Conservation (phyloP, 2,329 filamentous ascomycete genomes). For the Trichoderma sp. region DNA sequence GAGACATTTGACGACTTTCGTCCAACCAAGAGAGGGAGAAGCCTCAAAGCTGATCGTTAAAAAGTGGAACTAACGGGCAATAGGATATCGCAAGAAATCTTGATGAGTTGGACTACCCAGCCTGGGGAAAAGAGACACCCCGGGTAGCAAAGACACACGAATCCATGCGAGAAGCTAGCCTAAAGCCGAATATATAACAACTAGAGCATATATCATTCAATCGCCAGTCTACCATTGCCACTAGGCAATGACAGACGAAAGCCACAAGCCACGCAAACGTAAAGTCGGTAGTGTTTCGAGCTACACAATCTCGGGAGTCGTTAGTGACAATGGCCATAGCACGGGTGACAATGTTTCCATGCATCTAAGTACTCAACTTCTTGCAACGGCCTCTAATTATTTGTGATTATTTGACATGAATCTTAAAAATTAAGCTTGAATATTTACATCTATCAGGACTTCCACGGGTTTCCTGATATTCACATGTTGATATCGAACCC, state of each 20-base stretch:
- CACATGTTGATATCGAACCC: background rate
- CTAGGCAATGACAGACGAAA: background rate
- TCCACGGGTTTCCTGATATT: background rate
- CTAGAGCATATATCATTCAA: background rate
- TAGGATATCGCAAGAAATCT: background rate
- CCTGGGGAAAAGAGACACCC: background rate
- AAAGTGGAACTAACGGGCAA: too few species aligned
- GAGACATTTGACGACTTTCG: background rate
- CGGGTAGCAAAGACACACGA: background rate
- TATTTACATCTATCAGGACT: background rate
- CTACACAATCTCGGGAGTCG: background rate
- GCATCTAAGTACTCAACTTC: background rate
- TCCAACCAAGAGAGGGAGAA: background rate
- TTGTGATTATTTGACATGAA: background rate
- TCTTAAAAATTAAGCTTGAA: background rate
- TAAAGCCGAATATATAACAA: background rate
- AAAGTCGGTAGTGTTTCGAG: background rate
- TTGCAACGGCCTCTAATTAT: background rate
- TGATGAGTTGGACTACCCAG: background rate
- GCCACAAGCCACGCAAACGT: background rate
- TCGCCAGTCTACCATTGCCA: background rate
- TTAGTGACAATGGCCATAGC: background rate
- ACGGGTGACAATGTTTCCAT: background rate
- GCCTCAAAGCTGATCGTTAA: too few species aligned
- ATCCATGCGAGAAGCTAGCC: background rate